phyloP scores from a whole-genome alignment of 768 basidiomycete genomes.

The Rhizopogon vesiculosus region DNA sequence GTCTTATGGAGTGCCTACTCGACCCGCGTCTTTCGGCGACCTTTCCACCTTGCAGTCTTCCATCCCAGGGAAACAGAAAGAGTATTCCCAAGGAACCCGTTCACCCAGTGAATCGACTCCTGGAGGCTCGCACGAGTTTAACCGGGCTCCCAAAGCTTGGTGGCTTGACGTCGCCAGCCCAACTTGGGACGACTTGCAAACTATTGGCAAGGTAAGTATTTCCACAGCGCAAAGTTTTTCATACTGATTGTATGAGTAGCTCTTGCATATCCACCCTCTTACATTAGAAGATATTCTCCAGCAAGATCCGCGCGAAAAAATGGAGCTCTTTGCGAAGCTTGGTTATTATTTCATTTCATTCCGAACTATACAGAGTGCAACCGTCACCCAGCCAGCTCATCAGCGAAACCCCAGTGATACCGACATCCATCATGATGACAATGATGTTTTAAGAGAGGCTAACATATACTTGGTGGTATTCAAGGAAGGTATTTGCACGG shows the following conservation, averaged over 20 bases:
- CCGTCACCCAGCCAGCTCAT: constrained; percentile 36
- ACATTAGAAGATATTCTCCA: constrained; percentile 92
- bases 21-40: constrained; percentile 27
- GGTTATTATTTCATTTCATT: constrained; percentile 93
- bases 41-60: constrained; percentile 17
- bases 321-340: constrained; percentile 80
- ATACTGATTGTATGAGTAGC: constrained; percentile 32
- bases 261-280: constrained; percentile 85
- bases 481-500: constrained; percentile 78
- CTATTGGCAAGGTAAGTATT: constrained; percentile 68
- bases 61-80: constrained; percentile 47
- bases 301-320: constrained; percentile 87
- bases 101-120: not conserved
- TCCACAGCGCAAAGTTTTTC: not conserved
- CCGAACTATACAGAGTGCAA: constrained; percentile 66
- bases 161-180: constrained; percentile 90
- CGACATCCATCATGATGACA: constrained; percentile 25
- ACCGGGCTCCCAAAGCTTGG: constrained; percentile 57
- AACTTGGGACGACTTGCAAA: constrained; percentile 81
- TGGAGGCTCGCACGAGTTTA: constrained; percentile 1
- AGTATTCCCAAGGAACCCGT: constrained; percentile 1
- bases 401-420: constrained; percentile 18
- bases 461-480: constrained; percentile 91
- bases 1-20: constrained; percentile 27
- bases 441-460: constrained; percentile 60